A percentile compares a stretch with the other conserved stretches of the same genome.
Conservation (phyloP, 2,329 filamentous ascomycete species). For the Trichoderma koningiopsis region DNA sequence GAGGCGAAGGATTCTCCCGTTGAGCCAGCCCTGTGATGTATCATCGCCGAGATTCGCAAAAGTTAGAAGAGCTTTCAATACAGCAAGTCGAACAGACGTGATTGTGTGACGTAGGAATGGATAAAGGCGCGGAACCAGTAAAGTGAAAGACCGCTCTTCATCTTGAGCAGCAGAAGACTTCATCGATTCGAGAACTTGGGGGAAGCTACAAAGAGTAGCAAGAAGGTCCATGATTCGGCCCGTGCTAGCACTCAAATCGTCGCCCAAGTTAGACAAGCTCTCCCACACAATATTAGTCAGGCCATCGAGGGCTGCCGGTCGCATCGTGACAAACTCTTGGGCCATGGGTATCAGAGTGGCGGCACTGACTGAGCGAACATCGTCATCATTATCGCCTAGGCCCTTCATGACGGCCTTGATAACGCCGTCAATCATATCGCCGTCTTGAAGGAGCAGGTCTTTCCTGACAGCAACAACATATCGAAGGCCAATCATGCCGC, state of each 20-base stretch:
- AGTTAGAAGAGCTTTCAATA: constrained; percentile 87
- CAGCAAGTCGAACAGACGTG: constrained; percentile 89
- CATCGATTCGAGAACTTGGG: constrained; percentile 91
- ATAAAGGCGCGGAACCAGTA: constrained; percentile 90
- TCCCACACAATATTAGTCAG: constrained; percentile 97
- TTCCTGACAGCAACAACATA: constrained; percentile 96
- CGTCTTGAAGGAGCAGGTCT: constrained; percentile 82
- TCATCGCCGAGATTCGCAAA: constrained; percentile 86
- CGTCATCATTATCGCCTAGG: constrained; percentile 85
- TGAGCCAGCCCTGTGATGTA: constrained; percentile 85
- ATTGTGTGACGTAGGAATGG: constrained; percentile 97
- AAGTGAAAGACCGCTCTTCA: constrained; percentile 84
- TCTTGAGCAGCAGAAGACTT: constrained; percentile 82
- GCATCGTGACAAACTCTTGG: constrained; percentile 86
- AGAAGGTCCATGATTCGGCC: constrained; percentile 98
- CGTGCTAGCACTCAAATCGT: constrained; percentile 95
- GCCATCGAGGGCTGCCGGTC: constrained; percentile 73
- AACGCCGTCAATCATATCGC: constrained; percentile 87
- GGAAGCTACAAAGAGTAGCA: constrained; percentile 93
- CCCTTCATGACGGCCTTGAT: constrained; percentile 94
- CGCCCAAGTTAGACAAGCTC: constrained; percentile 92
- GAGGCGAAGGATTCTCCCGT: constrained; percentile 82
- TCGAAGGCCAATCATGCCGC: constrained; percentile 93
- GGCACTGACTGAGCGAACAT: constrained; percentile 94
- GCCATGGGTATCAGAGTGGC: constrained; percentile 97